Percentiles rank a stretch among this genome's conserved stretches.
phyloP scores from a whole-genome alignment of 2,329 filamentous ascomycete genomes.

The Phaeosphaeriaceae sp. region DNA sequence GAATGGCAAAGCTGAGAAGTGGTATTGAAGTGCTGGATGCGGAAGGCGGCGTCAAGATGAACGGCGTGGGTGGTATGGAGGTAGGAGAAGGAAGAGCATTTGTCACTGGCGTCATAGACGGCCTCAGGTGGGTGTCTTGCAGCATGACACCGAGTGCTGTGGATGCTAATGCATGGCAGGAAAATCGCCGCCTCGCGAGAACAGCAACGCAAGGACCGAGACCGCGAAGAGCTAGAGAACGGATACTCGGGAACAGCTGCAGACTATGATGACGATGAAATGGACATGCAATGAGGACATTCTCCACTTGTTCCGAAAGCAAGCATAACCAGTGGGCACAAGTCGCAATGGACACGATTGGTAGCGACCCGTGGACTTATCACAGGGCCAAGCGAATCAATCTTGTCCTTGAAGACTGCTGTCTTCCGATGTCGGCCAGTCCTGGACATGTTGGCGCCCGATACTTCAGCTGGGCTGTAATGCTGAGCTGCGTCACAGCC shows the following conservation, averaged over 20 bases:
- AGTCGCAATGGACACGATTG: not conserved
- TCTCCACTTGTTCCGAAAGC: not conserved
- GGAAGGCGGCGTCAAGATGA: slow-evolving; percentile 74
- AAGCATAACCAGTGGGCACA: not conserved
- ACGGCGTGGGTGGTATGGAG: slow-evolving; percentile 92
- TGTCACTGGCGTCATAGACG: slow-evolving; percentile 85
- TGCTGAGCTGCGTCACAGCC: not conserved
- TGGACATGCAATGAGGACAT: slow-evolving; percentile 44
- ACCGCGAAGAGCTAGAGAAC: slow-evolving; percentile 70
- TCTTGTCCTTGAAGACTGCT: not conserved
- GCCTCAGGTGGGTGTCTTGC: slow-evolving; percentile 62
- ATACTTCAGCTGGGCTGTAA: not conserved
- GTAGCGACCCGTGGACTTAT: too few species aligned
- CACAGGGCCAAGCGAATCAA: too few species aligned
- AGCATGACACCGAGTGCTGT: too few species aligned
- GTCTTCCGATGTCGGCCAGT: not conserved
- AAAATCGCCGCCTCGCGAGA: slow-evolving; percentile 84
- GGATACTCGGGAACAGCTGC: slow-evolving; percentile 62
- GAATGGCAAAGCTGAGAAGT: slow-evolving; percentile 85
- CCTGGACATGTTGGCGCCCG: not conserved
- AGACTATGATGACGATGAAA: slow-evolving; percentile 65
- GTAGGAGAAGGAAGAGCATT: slow-evolving; percentile 86
- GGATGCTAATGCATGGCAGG: slow-evolving; percentile 50
- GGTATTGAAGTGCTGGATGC: slow-evolving; percentile 75
- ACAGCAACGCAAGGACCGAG: slow-evolving; percentile 76